Evolutionary conservation across 1,139 yeast genomes (phyloP).

Genomic region (Candida sp.): DNA sequence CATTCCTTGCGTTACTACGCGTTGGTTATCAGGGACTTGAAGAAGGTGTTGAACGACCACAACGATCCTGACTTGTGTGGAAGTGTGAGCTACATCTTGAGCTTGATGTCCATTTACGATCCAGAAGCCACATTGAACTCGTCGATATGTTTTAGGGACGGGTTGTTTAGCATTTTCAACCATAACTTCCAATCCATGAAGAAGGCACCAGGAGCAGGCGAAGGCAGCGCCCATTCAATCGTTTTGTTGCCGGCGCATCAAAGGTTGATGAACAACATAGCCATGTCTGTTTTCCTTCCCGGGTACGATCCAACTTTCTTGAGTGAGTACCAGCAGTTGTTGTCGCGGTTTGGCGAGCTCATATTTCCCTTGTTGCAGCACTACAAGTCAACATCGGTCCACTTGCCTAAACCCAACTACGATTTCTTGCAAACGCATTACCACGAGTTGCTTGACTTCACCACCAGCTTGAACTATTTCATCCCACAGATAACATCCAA

Average conservation of each 20-base stretch:
- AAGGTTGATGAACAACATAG: constrained; percentile 40
- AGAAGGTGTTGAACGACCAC: constrained; percentile 33
- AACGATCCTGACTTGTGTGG: constrained; percentile 39
- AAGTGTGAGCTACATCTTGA: constrained; percentile 41
- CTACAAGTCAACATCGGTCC: constrained; percentile 4
- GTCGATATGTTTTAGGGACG: constrained; percentile 45
- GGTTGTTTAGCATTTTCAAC: constrained; percentile 41
- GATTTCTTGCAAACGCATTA: constrained; percentile 13
- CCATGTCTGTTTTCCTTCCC: constrained; percentile 42
- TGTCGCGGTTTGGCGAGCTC: constrained; percentile 22
- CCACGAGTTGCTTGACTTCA: constrained; percentile 28
- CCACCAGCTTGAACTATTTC: constrained; percentile 27
- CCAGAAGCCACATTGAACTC: constrained; percentile 49
- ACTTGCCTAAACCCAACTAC: neutral
- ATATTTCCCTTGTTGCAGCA: constrained; percentile 8
- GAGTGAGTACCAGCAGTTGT: constrained; percentile 28
- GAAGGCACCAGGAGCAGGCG: constrained; percentile 10
- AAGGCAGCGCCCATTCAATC: constrained; percentile 14
- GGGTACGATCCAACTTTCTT: constrained; percentile 39
- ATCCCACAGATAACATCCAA: constrained; percentile 31
- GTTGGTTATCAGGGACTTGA: constrained; percentile 37
- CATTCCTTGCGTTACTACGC: constrained; percentile 41
- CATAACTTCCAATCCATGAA: constrained; percentile 29
- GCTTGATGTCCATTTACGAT: constrained; percentile 48
- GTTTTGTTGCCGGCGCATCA: constrained; percentile 36